Base-by-base conservation (phyloP, 177 flowering plant genomes). In the Vitis hybrid region DNA sequence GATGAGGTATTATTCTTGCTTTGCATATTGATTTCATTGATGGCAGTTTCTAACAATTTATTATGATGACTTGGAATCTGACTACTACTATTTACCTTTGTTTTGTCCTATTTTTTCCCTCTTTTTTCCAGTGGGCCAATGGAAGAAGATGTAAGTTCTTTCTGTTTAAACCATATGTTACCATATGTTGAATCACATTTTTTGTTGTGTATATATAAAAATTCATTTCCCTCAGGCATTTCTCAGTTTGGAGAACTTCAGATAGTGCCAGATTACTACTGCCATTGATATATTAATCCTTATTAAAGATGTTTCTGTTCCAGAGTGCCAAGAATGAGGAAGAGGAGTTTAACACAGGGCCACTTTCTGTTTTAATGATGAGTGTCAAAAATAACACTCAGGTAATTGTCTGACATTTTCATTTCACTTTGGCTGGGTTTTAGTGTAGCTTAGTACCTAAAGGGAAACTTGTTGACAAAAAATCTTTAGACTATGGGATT, bases 381-480 rank as follows among this genome's bases (percentile, higher is more conserved):
- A 94, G 98, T 73, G 98, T 92, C 14, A 94, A 92, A 72, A 94
- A 94, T 71, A 94, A 92, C 78, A 94, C 97, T 38, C 98, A 92
- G 94, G 98, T 90, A 79, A 9, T 13, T 67, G 15, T 28, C n/a
- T 31, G 47, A 38, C 9, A 1, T 38, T 38, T 38, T 7, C 47
- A 38, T 38, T 38, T 28, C 47, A 38, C 47, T 38, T 28, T 28
- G 31, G 31, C 31, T 28, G 31, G 31, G 3, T 28, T 28, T 28
- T 28, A 28, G 31, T 28, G 1, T 28, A 28, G 31, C 31, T 28
- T 28, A 28, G 31, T 28, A 3, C 31, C 4, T 28, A 28, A 3
- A 28, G 31, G 31, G 0, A 28, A 28, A 28, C 4, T 28, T 3
- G 4, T 28, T 3, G 31, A 3, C 31, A 28, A 28, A 28, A 28